Evolutionary conservation across 1,284 basidiomycete genomes (phyloP).

Genomic region (Cryptococcus depauperatus): DNA sequence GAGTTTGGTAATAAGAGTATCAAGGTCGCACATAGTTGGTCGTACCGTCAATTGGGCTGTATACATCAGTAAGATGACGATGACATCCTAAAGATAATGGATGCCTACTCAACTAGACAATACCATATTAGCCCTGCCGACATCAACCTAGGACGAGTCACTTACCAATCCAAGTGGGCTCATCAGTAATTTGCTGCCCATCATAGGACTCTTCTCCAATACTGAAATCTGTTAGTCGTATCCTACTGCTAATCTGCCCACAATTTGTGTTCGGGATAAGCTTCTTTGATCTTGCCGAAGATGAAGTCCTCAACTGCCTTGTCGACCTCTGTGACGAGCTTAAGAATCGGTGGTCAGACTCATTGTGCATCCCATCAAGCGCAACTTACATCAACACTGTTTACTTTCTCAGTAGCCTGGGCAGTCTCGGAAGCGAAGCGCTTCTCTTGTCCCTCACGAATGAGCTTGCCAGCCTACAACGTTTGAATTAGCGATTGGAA

Average conservation of each 20-base stretch:
- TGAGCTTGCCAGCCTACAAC: slow-evolving; percentile 46
- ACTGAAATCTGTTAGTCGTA: slow-evolving; percentile 4
- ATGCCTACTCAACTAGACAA: no score
- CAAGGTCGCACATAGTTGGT: slow-evolving; percentile 77
- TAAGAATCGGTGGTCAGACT: slow-evolving; percentile 9
- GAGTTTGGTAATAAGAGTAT: no score
- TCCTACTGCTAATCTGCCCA: slow-evolving; percentile 45
- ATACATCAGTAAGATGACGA: no score
- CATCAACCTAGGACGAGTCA: no score
- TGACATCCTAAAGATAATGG: no score
- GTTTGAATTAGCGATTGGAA: slow-evolving; percentile 1
- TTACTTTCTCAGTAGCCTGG: slow-evolving; percentile 73
- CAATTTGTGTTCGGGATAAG: slow-evolving; percentile 76
- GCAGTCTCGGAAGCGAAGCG: slow-evolving; percentile 48
- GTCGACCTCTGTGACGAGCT: slow-evolving; percentile 92
- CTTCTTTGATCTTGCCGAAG: slow-evolving; percentile 56
- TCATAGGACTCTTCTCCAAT: slow-evolving; percentile 86
- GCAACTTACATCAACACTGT: slow-evolving; percentile 63
- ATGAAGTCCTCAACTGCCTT: slow-evolving; percentile 84
- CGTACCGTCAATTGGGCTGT: slow-evolving; percentile 50
- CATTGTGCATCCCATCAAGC: background rate
- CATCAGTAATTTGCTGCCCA: slow-evolving; percentile 66
- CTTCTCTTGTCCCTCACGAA: slow-evolving; percentile 44
- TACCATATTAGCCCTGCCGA: no score
- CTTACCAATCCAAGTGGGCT: slow-evolving; percentile 71